These are phyloP conservation scores for Sisymbrium irio DNA, from an alignment of 345 rosid species.

Conservation along the genomic window DNA sequence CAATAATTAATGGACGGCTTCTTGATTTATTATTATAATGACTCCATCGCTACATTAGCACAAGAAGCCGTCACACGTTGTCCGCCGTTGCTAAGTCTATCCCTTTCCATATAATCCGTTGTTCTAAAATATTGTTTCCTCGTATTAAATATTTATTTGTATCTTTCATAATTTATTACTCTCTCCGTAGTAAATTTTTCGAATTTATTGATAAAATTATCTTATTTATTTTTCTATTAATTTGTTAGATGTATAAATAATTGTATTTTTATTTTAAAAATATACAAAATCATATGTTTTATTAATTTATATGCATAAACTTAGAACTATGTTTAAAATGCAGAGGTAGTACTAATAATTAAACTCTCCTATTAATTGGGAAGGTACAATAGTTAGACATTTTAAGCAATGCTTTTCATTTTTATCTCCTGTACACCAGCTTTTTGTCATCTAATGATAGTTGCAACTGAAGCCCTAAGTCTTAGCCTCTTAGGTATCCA, in stretches of 20 bases:
- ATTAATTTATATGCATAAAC: too few species aligned
- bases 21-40: background rate
- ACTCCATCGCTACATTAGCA: background rate
- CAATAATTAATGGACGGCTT: slow-evolving; percentile 20
- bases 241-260: too few species aligned
- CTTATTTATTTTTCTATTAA: too few species aligned
- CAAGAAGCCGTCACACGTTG: slow-evolving; percentile 29
- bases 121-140: background rate
- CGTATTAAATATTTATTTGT: background rate
- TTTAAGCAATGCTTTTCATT: background rate
- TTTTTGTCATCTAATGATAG: slow-evolving; percentile 2
- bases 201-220: too few species aligned
- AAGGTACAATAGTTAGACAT: background rate
- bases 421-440: background rate
- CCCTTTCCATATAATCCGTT: slow-evolving; percentile 6
- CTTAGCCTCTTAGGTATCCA: background rate
- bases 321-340: too few species aligned
- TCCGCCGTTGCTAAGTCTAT: slow-evolving; percentile 24
- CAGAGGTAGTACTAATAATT: background rate
- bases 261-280: too few species aligned
- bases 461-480: slow-evolving; percentile 9
- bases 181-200: too few species aligned
- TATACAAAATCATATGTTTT: too few species aligned
- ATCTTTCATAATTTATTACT: background rate
- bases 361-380: background rate